Evolutionary conservation across 148 eudicot species (phyloP).

Genomic region (Fagopyrum tataricum): DNA sequence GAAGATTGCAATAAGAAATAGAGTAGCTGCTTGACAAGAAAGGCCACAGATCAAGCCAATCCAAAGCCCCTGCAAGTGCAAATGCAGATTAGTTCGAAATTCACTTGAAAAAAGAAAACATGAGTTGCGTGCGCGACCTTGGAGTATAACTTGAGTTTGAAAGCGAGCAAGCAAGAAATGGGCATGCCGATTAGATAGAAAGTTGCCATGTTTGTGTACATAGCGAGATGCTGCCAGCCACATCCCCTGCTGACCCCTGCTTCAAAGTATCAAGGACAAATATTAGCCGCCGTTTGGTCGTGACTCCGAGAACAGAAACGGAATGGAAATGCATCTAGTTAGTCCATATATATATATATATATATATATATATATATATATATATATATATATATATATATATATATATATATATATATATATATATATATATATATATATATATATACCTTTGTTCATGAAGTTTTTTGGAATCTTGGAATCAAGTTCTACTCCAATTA

Average conservation of each 20-base stretch:
- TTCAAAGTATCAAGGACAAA: background rate
- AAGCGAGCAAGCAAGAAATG: slow-evolving; percentile 50
- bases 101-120: background rate
- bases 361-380: too few relatives aligned
- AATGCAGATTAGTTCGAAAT: background rate
- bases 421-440: too few relatives aligned
- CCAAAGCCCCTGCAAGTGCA: slow-evolving; percentile 48
- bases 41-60: slow-evolving; percentile 58
- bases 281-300: too few relatives aligned
- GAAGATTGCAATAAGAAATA: slow-evolving; percentile 35
- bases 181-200: slow-evolving; percentile 74
- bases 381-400: too few relatives aligned
- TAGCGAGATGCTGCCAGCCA: slow-evolving; percentile 80
- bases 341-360: too few relatives aligned
- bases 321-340: too few relatives aligned
- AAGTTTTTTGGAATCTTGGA: too few relatives aligned
- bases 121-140: background rate
- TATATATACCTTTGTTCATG: too few relatives aligned
- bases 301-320: too few relatives aligned
- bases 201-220: slow-evolving; percentile 55
- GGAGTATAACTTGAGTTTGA: slow-evolving; percentile 27
- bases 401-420: too few relatives aligned
- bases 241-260: slow-evolving; percentile 88
- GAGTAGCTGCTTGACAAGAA: slow-evolving; percentile 31
- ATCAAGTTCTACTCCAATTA: too few relatives aligned